Evolutionary conservation across 495 filamentous ascomycete species (phyloP), one percentile per base, ranked within the genome.

Genomic region (Arthonia radiata): DNA sequence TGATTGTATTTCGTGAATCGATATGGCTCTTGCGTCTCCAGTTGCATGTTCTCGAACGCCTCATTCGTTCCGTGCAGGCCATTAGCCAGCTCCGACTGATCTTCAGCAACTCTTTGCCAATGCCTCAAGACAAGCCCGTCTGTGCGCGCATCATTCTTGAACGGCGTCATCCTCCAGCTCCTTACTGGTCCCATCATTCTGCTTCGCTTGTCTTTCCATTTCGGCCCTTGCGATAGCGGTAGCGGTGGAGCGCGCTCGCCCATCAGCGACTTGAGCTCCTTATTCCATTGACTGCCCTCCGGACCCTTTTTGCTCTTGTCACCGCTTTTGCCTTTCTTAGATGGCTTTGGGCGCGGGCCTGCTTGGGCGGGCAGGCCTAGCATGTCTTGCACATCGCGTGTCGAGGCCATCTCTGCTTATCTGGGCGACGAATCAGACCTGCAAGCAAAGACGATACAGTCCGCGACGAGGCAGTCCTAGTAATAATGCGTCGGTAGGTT

Each of bases 341-440:
- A 48, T 7, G 73, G 67, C 10, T 62, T 57, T 14, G 49, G 42
- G 30, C 60, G 56, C 22, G 62, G 52, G 35, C 62, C 30, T 34
- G 62, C 65, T 39, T 71, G 57, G 30, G 53, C 59, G 27, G 76
- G 69, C 42, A 89, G 54, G 47, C 78, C 73, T 48, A 91, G 70
- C 47, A 91, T 76, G 50, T 91, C 80, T 49, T 75, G 78, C 31
- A 86, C 67, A 61, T 91, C 80, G 49, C 56, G 49, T 24, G 76
- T 78, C 37, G 54, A 57, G 40, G 72, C 62, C 71, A 78, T 82
- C 5, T 5, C 29, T 24, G 37, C 29, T 57, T 46, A n/a, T n/a
- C n/a, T n/a, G n/a, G n/a, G n/a, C n/a, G n/a, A n/a, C n/a, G n/a
- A n/a, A n/a, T n/a, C n/a, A n/a, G n/a, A n/a, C n/a, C n/a, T n/a